Percentiles rank a stretch among this genome's conserved stretches.
Evolutionary conservation across 2,329 filamentous ascomycete species (phyloP).

Genomic region (Botryotinia globosa): DNA sequence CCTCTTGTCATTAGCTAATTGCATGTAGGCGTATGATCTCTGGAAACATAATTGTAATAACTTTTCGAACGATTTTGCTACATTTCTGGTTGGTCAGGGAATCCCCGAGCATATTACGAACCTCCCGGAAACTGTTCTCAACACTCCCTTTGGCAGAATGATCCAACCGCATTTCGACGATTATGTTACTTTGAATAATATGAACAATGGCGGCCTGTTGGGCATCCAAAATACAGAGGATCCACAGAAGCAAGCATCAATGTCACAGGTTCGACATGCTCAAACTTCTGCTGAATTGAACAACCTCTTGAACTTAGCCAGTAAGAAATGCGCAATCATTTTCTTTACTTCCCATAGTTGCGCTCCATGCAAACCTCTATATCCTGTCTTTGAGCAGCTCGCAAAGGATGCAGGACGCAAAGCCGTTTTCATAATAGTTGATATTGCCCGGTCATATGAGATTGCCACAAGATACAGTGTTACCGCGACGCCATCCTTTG

Average conservation of each 20-base stretch:
- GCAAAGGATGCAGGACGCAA: constrained; percentile 69
- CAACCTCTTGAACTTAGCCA: constrained; percentile 55
- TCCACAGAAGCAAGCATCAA: constrained; percentile 24
- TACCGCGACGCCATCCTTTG: constrained; percentile 80
- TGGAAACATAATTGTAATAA: constrained; percentile 97
- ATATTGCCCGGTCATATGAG: constrained; percentile 65
- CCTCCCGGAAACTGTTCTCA: constrained; percentile 79
- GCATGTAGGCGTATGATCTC: constrained; percentile 74
- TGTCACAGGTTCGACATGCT: constrained; percentile 57
- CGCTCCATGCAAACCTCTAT: constrained; percentile 77
- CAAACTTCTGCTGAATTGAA: constrained; percentile 60
- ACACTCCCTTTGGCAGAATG: constrained; percentile 86
- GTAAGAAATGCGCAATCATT: constrained; percentile 69
- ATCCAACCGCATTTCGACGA: constrained; percentile 71
- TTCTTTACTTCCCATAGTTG: constrained; percentile 94
- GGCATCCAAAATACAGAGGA: constrained; percentile 29
- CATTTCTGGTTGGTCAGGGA: constrained; percentile 82
- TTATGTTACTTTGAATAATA: constrained; percentile 58
- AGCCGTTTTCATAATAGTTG: constrained; percentile 76
- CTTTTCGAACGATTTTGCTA: constrained; percentile 88
- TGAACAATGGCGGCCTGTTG: constrained; percentile 47
- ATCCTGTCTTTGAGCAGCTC: constrained; percentile 77
- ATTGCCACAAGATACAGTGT: constrained; percentile 66
- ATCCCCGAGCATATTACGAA: constrained; percentile 85
- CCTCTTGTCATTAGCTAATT: constrained; percentile 14